These are phyloP conservation scores for Pseudopithomyces maydicus DNA, from an alignment of 2,329 filamentous ascomycete genomes.

Conservation along the genomic window DNA sequence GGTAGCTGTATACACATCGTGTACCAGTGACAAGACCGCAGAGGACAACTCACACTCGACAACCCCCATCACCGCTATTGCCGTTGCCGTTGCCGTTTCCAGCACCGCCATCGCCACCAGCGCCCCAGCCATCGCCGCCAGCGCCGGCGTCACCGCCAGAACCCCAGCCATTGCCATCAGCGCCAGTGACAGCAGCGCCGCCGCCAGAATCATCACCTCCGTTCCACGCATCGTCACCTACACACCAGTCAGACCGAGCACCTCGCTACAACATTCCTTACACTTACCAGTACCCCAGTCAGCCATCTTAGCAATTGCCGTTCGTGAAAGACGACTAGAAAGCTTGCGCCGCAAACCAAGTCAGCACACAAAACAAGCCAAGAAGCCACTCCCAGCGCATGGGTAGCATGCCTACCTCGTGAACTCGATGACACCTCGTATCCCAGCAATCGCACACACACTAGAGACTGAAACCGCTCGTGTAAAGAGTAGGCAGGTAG, in stretches of 20 bases:
- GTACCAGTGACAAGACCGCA: background rate
- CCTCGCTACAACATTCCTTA: background rate
- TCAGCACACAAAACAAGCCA: background rate
- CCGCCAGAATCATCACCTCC: slow-evolving; percentile 18
- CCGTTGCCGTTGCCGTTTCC: slow-evolving; percentile 16
- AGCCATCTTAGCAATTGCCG: slow-evolving; percentile 12
- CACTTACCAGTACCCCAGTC: slow-evolving; percentile 16
- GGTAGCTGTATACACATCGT: background rate
- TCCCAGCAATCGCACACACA: too few species aligned
- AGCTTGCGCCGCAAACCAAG: too few species aligned
- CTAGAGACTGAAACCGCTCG: too few species aligned
- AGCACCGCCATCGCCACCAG: slow-evolving; percentile 10
- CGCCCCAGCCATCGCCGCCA: slow-evolving; percentile 6
- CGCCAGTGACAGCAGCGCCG: slow-evolving; percentile 16
- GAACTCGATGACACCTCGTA: too few species aligned
- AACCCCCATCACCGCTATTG: slow-evolving; percentile 39
- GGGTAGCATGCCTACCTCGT: too few species aligned
- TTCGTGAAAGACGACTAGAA: too few species aligned
- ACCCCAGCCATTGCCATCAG: slow-evolving; percentile 15
- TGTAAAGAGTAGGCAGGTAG: too few species aligned
- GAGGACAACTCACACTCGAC: slow-evolving; percentile 47
- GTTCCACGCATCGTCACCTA: slow-evolving; percentile 14
- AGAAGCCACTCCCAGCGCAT: too few species aligned
- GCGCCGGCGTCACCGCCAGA: slow-evolving; percentile 8
- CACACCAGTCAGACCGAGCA: slow-evolving; percentile 7